Evolutionary conservation across 805 yeast genomes (phyloP), one percentile per base, ranked within the genome.

Genomic region (Candida incommunis): DNA sequence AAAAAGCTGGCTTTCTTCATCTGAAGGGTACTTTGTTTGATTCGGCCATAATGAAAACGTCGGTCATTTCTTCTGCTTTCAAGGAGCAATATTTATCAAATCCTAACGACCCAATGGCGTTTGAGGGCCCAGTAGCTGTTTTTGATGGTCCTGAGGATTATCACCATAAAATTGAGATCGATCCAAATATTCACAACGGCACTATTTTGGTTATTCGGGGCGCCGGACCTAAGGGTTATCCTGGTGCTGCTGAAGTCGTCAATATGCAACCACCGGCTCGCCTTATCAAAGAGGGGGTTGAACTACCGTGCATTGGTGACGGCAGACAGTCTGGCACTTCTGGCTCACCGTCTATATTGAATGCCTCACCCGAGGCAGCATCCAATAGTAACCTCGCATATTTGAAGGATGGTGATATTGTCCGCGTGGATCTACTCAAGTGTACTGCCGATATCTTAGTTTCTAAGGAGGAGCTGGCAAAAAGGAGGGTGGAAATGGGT

Each of bases 71-170:
- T 18, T 50, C 50, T 2, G 56, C 51, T 5, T 55, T 55, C 47
- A 22, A 45, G 2, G 26, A 51, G 23, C 41, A 55, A 18, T 55
- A 51, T 31, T 34, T 55, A 24, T 41, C 45, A n/a, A 51, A 55
- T 40, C 59, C 59, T 2, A 43, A 46, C 2, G 57, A 55, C 42
- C 56, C 58, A 9, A 49, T 45, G 42, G 58, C 58, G 11, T 55
- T 55, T 44, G 54, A 55, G 41, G 58, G 59, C 40, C 51, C 50
- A 7, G 55, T 48, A 11, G 54, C 43, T 16, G 57, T 55, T 4
- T 55, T 55, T 45, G 59, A 55, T 35, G 59, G 59, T 3, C 57
- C 59, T 3, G 59, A 55, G 41, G 58, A 55, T 40, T 55, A 55
- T 42, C 53, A 54, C 34, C 25, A 24, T 21, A 43, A 50, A n/a